Percentiles rank a stretch among this genome's conserved stretches.
These are phyloP conservation scores for Boletus reticuloceps DNA, from an alignment of 768 basidiomycete genomes.

Conservation along the genomic window DNA sequence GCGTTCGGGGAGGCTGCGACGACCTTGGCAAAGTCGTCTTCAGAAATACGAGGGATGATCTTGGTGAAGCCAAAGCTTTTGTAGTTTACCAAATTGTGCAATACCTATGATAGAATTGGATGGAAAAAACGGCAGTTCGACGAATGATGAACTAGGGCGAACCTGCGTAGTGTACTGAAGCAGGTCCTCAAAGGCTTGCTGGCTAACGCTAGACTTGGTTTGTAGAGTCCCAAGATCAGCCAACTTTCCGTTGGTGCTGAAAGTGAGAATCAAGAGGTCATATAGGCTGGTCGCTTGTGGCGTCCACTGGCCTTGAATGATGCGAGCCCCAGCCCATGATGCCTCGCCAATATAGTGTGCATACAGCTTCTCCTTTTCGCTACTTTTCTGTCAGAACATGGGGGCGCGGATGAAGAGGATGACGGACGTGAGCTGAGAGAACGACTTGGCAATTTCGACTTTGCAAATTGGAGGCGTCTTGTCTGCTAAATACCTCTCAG, in stretches of 20 bases:
- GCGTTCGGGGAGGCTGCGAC: constrained; percentile 61
- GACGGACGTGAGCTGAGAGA: constrained; percentile 61
- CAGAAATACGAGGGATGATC: constrained; percentile 69
- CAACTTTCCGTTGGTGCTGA: constrained; percentile 59
- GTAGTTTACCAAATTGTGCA: constrained; percentile 60
- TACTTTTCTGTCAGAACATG: constrained; percentile 28
- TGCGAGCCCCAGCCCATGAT: constrained; percentile 80
- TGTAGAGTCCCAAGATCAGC: constrained; percentile 56
- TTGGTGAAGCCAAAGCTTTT: constrained; percentile 85
- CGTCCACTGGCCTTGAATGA: constrained; percentile 86
- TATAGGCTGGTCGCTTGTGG: constrained; percentile 64
- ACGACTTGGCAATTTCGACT: constrained; percentile 65
- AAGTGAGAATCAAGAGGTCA: constrained; percentile 67
- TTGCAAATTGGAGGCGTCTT: constrained; percentile 71
- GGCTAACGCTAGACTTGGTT: constrained; percentile 48
- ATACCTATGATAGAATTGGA: constrained; percentile 22
- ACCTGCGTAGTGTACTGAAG: constrained; percentile 77
- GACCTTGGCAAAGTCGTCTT: constrained; percentile 60
- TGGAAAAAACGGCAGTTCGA: not conserved
- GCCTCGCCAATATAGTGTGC: constrained; percentile 69
- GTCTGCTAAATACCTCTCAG: constrained; percentile 75
- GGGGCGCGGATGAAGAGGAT: not conserved
- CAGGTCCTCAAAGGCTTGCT: constrained; percentile 65
- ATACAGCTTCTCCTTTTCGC: constrained; percentile 75
- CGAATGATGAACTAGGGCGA: not conserved